Percentiles rank a stretch among this genome's conserved stretches.
Conservation (phyloP, 805 yeast genomes). For the Danielozyma ontarioensis region DNA sequence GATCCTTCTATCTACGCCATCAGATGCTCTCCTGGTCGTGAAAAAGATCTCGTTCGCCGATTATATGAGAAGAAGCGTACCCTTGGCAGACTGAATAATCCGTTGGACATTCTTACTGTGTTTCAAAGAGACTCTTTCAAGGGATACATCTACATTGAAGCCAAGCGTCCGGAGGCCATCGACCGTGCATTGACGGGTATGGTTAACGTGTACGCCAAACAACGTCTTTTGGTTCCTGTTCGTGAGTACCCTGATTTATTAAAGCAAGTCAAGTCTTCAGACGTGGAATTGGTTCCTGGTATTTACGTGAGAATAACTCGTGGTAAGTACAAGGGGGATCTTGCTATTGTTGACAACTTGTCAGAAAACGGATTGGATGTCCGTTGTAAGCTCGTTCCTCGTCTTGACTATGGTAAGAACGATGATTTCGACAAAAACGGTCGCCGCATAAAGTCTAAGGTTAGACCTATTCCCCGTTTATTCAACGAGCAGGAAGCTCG, state of each 20-base stretch:
- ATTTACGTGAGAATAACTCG: constrained; percentile 85
- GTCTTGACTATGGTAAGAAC: constrained; percentile 82
- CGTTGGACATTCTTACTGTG: constrained; percentile 81
- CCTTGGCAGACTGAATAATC: constrained; percentile 64
- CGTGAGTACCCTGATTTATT: constrained; percentile 91
- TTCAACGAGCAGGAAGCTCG: constrained; percentile 88
- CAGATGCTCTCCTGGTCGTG: constrained; percentile 88
- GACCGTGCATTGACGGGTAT: constrained; percentile 84
- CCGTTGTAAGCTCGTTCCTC: constrained; percentile 87
- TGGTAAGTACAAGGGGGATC: constrained; percentile 88
- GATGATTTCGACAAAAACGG: constrained; percentile 48
- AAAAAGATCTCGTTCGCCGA: constrained; percentile 83
- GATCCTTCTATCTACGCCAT: constrained; percentile 97
- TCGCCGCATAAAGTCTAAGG: constrained; percentile 44
- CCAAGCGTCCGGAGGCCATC: constrained; percentile 88
- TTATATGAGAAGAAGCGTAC: constrained; percentile 79
- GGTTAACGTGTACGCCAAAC: constrained; percentile 71
- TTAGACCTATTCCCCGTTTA: constrained; percentile 79
- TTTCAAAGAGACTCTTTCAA: constrained; percentile 92
- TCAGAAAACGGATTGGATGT: constrained; percentile 95
- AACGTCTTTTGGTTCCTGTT: constrained; percentile 86
- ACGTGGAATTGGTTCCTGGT: constrained; percentile 86
- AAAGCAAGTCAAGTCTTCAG: constrained; percentile 84
- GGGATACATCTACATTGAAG: constrained; percentile 92
- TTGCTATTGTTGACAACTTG: constrained; percentile 88